phyloP scores from a whole-genome alignment of 140 eudicot species.

The Flaveria floridana region DNA sequence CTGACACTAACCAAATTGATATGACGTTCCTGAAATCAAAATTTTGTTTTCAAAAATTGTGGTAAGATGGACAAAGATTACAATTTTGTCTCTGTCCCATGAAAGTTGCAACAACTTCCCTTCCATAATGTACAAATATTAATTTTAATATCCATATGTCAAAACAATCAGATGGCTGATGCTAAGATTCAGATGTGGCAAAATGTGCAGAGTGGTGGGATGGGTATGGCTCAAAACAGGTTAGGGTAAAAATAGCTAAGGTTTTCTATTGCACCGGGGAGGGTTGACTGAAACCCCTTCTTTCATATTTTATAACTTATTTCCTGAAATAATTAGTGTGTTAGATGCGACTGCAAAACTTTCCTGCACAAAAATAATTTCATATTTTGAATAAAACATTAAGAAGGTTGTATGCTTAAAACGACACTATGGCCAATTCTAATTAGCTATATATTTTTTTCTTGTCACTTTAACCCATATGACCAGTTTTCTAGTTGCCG shows the following conservation, averaged over 20 bases:
- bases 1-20: background rate
- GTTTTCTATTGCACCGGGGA: background rate
- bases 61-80: background rate
- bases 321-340: background rate
- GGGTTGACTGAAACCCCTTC: background rate
- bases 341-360: background rate
- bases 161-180: background rate
- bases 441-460: background rate
- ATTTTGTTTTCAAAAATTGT: background rate
- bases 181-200: background rate
- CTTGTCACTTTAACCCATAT: background rate
- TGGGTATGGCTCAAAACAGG: background rate
- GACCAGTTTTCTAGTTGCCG: background rate
- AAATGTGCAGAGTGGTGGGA: background rate
- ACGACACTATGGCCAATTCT: background rate
- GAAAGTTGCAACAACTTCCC: background rate
- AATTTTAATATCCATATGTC: background rate
- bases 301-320: background rate
- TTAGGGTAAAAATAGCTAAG: background rate
- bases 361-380: background rate
- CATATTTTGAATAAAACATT: background rate
- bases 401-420: background rate
- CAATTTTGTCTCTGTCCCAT: background rate
- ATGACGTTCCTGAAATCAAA: background rate
- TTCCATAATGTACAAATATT: background rate